Evolutionary conservation across 192 early-diverging fungal genomes (phyloP).

Genomic region (Rhizoclosmatium globosum): DNA sequence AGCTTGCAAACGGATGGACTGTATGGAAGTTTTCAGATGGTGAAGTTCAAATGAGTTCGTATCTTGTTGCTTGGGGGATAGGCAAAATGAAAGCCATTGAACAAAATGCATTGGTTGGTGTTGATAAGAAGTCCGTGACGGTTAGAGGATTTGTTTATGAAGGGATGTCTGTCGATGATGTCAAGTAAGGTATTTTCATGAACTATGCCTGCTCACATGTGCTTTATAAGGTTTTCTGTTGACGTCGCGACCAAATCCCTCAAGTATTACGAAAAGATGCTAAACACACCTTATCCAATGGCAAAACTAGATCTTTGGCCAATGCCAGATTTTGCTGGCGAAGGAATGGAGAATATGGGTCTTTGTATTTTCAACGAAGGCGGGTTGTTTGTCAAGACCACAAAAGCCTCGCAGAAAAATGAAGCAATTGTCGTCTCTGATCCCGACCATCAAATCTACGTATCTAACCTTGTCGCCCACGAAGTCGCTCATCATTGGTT

Average conservation of each 20-base stretch:
- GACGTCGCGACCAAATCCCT: constrained; percentile 35
- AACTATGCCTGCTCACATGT: background rate
- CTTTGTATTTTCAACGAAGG: constrained; percentile 32
- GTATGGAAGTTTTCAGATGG: constrained; percentile 42
- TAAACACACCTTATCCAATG: constrained; percentile 44
- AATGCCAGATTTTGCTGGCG: constrained; percentile 67
- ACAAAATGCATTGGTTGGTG: background rate
- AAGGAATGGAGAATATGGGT: constrained; percentile 75
- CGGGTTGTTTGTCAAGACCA: constrained; percentile 35
- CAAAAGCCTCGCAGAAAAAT: background rate
- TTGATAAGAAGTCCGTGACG: constrained; percentile 23
- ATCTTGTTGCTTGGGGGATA: constrained; percentile 60
- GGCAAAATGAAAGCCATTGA: background rate
- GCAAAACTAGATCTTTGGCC: constrained; percentile 64
- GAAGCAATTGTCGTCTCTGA: background rate
- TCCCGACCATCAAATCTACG: constrained; percentile 36
- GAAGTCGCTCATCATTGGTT: constrained; percentile 55
- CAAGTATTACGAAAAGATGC: constrained; percentile 34
- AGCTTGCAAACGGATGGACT: constrained; percentile 5
- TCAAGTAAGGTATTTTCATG: background rate
- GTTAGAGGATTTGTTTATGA: constrained; percentile 58
- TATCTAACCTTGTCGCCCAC: constrained; percentile 45
- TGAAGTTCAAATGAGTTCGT: constrained; percentile 43
- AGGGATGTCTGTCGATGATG: constrained; percentile 33
- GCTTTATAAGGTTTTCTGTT: constrained; percentile 35